These are phyloP conservation scores for Suillus hirtellus DNA, from an alignment of 768 basidiomycete species.

Conservation along the genomic window DNA sequence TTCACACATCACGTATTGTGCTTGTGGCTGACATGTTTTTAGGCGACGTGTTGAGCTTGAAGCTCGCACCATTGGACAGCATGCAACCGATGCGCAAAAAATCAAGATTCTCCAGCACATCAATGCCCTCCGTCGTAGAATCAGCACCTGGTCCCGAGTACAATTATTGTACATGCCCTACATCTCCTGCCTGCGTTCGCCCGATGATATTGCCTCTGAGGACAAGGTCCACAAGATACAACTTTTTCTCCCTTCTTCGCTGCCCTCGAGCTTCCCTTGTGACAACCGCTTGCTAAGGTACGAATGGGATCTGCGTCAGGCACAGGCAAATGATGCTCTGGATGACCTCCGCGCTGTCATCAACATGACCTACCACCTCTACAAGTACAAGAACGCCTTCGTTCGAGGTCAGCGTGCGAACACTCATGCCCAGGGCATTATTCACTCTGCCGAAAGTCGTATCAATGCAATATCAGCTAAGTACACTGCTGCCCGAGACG, in stretches of 20 bases:
- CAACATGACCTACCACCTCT: slow-evolving; percentile 5
- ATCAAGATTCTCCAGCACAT: background rate
- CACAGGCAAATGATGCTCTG: no score
- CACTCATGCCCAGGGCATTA: background rate
- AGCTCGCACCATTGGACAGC: background rate
- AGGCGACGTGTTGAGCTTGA: background rate
- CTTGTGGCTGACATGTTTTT: no score
- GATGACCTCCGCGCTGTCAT: background rate
- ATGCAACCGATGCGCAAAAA: background rate
- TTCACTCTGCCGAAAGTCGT: background rate
- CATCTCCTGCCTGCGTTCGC: background rate
- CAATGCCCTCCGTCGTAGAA: background rate
- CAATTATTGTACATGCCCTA: background rate
- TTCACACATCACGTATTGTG: background rate
- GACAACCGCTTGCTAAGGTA: background rate
- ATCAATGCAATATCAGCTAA: background rate
- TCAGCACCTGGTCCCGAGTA: background rate
- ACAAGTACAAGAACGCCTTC: background rate
- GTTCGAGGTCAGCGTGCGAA: background rate
- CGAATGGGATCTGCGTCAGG: no score
- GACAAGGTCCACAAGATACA: background rate
- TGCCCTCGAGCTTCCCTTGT: background rate
- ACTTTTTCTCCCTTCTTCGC: background rate
- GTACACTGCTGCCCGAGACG: background rate
- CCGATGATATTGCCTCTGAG: background rate